These are phyloP conservation scores for Dipteronia dyeriana DNA, from an alignment of 345 rosid species.

Conservation along the genomic window DNA sequence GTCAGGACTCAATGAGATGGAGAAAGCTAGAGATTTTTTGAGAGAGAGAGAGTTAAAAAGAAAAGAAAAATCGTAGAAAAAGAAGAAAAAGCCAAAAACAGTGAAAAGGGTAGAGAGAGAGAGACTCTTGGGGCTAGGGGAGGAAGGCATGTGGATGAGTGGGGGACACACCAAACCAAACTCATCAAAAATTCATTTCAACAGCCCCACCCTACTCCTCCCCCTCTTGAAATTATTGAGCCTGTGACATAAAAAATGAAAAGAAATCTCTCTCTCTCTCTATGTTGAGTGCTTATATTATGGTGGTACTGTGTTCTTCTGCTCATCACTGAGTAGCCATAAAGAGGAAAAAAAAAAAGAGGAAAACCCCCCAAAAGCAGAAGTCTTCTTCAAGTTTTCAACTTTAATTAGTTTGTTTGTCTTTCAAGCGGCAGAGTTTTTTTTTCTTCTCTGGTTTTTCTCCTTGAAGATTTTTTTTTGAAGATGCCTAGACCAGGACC, in stretches of 20 bases:
- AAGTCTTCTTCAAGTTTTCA: conserved; percentile 17
- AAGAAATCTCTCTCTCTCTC: conserved; percentile 5
- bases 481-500: conserved; percentile 79
- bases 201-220: background rate
- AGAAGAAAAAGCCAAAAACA: conserved; percentile 19
- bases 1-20: background rate
- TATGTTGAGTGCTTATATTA: conserved; percentile 8
- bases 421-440: conserved; percentile 25
- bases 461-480: conserved; percentile 1
- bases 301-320: conserved; percentile 11
- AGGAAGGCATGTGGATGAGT: conserved; percentile 70
- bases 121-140: conserved; percentile 53
- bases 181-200: conserved; percentile 2
- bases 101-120: conserved; percentile 19
- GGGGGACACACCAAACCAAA: conserved; percentile 56
- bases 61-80: background rate
- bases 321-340: conserved; percentile 15
- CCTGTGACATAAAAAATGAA: conserved; percentile 31
- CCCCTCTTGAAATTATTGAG: conserved; percentile 40
- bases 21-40: too few species aligned
- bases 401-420: background rate
- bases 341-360: background rate
- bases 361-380: conserved; percentile 18
- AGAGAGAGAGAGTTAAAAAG: background rate
- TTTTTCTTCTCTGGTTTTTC: background rate